Base-by-base conservation (phyloP, 2,329 filamentous ascomycete genomes). In the Alternaria sp. region DNA sequence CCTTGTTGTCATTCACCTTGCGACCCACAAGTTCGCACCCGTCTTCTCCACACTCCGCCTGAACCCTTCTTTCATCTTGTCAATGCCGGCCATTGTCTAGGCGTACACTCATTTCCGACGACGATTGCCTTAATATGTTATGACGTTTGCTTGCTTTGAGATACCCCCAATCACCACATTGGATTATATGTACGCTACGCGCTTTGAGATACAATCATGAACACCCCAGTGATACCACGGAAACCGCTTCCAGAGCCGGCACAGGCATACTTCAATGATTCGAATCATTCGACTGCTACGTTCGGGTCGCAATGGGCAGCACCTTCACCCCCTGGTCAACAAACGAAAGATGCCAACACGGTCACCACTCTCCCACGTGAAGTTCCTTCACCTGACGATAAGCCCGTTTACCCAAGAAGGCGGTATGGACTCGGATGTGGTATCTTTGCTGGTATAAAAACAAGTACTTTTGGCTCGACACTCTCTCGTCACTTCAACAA, bases 401-500 rank as follows among this genome's bases (percentile, higher is more conserved):
- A 38, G 46, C 8, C 46, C 32, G 5, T 14, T 49, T 20, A 26
- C 5, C 61, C 65, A 34, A 62, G 42, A 28, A 54, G 32, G 18
- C 61, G 48, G 26, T 18, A 49, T 14, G 52, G 54, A 8, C 30
- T 68, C 12, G 63, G 22, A 18, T 46, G 22, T 16, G 44, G 24
- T 12, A 22, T 48, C 16, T n/a, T 66, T 39, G 36, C 65, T 24
- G 68, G 63, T 43, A 55, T 62, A 41, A 62, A 43, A 22, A 57
- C 67, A 28, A 43, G 52, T 12, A 5, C 24, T 28, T 46, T 62
- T 61, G 39, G 56, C 59, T 76, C 72, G 68, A 60, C 72, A 8
- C 42, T 75, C n/a, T 64, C 69, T 28, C 69, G 72, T 53, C 69
- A 67, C 56, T 75, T 81, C 32, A 73, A 81, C 63, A 68, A 68